Conservation (phyloP, 345 rosid species). For the Arabis alpina region DNA sequence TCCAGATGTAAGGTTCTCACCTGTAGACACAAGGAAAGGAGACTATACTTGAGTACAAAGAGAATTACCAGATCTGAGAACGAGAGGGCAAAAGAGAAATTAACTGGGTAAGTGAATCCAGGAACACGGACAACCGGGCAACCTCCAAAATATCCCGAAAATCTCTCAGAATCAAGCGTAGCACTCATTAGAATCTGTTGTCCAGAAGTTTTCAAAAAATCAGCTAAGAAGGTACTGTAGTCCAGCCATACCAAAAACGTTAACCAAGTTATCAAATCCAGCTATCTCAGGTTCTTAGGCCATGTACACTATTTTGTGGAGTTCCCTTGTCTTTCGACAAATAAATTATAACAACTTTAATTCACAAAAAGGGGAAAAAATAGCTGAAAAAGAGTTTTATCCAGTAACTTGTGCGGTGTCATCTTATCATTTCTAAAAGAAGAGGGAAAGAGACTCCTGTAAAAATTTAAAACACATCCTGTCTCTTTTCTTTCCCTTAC, state of each 20-base stretch:
- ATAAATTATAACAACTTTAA: not conserved
- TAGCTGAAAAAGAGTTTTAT: slow-evolving; percentile 1
- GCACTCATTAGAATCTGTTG: slow-evolving; percentile 94
- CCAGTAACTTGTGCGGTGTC: not conserved
- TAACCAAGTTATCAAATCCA: slow-evolving; percentile 10
- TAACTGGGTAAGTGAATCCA: slow-evolving; percentile 93
- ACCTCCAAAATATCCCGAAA: slow-evolving; percentile 93
- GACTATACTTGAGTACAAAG: slow-evolving; percentile 31
- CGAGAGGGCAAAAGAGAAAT: slow-evolving; percentile 29
- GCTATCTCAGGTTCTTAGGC: slow-evolving; percentile 25
- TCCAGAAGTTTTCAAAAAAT: slow-evolving; percentile 20
- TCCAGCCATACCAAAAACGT: slow-evolving; percentile 16
- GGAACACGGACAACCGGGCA: slow-evolving; percentile 89
- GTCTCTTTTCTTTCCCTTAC: too few species aligned
- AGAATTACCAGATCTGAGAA: slow-evolving; percentile 6
- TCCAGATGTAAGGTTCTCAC: slow-evolving; percentile 76
- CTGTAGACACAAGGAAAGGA: slow-evolving; percentile 49
- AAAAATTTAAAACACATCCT: too few species aligned
- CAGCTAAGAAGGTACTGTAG: not conserved
- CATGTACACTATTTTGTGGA: not conserved
- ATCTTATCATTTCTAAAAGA: not conserved
- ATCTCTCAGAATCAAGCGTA: slow-evolving; percentile 85
- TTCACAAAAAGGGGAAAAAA: not conserved
- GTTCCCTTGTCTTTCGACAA: not conserved
- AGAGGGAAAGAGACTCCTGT: too few species aligned